phyloP scores from a whole-genome alignment of 768 basidiomycete species.

The Pisolithus marmoratus region DNA sequence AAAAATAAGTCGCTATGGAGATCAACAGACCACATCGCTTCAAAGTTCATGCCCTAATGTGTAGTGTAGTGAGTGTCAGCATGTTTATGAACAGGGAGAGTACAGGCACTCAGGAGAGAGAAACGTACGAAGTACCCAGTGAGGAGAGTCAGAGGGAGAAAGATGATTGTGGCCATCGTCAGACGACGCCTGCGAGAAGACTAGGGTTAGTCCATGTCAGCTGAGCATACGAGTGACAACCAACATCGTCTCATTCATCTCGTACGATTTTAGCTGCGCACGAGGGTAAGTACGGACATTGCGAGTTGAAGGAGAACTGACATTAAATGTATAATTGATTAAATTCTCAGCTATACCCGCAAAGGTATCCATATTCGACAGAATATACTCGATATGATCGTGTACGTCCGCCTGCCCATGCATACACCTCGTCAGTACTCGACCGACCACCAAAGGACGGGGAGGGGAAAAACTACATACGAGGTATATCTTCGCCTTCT shows the following conservation, averaged over 20 bases:
- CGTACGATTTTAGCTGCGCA: slow-evolving; percentile 59
- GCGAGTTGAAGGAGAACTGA: slow-evolving; percentile 14
- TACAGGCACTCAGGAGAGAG: not conserved
- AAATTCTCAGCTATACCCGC: slow-evolving; percentile 64
- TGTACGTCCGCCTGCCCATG: slow-evolving; percentile 56
- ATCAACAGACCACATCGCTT: slow-evolving; percentile 43
- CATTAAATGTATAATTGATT: slow-evolving; percentile 72
- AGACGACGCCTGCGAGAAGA: slow-evolving; percentile 47
- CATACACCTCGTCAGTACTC: too few relatives aligned
- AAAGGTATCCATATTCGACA: slow-evolving; percentile 70
- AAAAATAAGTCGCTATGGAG: slow-evolving; percentile 47
- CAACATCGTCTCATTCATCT: slow-evolving; percentile 72
- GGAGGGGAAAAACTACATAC: slow-evolving; percentile 28
- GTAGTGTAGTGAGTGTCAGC: slow-evolving; percentile 15
- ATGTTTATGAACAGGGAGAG: too few relatives aligned
- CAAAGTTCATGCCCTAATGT: slow-evolving; percentile 62
- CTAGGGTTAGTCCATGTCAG: not conserved
- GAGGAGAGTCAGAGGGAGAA: slow-evolving; percentile 62
- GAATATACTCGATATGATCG: slow-evolving; percentile 72
- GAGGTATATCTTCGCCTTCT: slow-evolving; percentile 63
- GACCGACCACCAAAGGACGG: not conserved
- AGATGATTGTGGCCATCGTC: slow-evolving; percentile 65
- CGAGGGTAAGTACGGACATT: not conserved
- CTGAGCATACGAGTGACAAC: slow-evolving; percentile 9
- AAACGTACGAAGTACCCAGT: slow-evolving; percentile 65